Evolutionary conservation across 768 basidiomycete genomes (phyloP).

Genomic region (Albatrellus ellisii): DNA sequence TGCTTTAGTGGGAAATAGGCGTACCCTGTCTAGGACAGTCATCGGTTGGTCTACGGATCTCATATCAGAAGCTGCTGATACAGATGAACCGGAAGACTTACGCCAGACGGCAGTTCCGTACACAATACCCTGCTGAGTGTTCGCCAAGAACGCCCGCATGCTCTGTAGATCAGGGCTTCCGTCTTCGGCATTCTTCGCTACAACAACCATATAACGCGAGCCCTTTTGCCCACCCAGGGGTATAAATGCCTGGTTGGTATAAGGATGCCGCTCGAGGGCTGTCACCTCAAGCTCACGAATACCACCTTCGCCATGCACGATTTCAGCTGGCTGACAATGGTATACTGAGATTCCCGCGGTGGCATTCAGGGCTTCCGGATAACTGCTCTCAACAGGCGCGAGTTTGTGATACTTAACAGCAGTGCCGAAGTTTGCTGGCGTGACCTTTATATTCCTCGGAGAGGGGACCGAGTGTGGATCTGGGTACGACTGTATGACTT

Average conservation of each 20-base stretch:
- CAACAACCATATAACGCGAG: constrained; percentile 68
- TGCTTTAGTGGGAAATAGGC: neutral
- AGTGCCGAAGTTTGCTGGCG: constrained; percentile 79
- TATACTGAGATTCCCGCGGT: constrained; percentile 73
- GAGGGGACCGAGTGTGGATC: constrained; percentile 39
- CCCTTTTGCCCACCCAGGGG: constrained; percentile 71
- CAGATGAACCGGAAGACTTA: constrained; percentile 30
- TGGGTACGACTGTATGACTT: constrained; percentile 81
- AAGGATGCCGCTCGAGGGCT: constrained; percentile 81
- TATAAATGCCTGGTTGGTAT: constrained; percentile 86
- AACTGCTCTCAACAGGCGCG: constrained; percentile 52
- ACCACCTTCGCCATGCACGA: constrained; percentile 21
- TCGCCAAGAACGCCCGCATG: constrained; percentile 73
- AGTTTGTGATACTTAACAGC: constrained; percentile 92
- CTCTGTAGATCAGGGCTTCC: constrained; percentile 68
- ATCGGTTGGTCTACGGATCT: constrained; percentile 72
- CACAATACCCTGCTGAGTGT: constrained; percentile 69
- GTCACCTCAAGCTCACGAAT: constrained; percentile 49
- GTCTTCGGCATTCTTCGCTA: constrained; percentile 64
- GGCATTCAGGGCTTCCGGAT: constrained; percentile 43
- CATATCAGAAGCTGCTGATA: neutral
- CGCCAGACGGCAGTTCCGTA: constrained; percentile 86
- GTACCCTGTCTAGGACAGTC: constrained; percentile 62
- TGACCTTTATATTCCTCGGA: constrained; percentile 53
- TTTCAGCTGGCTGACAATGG: constrained; percentile 50